Evolutionary conservation across 116 monocot genomes (phyloP), one percentile per base, ranked within the genome.

Genomic region (Cymodocea nodosa): DNA sequence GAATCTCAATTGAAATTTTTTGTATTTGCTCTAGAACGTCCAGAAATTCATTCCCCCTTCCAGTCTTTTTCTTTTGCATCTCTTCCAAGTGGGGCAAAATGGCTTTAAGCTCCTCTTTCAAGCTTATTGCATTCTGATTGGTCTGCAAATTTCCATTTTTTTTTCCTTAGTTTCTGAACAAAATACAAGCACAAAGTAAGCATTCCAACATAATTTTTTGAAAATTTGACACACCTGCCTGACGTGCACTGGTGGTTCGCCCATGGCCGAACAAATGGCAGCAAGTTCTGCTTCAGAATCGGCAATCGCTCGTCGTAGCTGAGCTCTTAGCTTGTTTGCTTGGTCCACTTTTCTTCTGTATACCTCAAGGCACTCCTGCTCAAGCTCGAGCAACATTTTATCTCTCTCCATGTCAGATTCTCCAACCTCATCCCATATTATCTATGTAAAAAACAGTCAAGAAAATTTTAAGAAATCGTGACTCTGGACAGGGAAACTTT

Each of bases 341-440:
- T 74, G 72, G 74, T 87, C 90, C 22, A 95, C 90, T 40, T 90
- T 90, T 75, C 81, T 83, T 76, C 82, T 75, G 52, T 97, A 90
- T 20, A 90, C 76, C 51, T 97, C 90, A 8, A 91, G 71, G 60
- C 91, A 97, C 48, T 97, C 91, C 52, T 90, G 79, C 59, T 90
- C 83, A 55, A 97, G 71, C 65, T 91, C 84, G 19, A 81, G 70
- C 9, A 90, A 51, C 83, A 85, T 72, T 68, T 65, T 75, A 68
- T 97, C 97, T 70, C 82, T 90, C 18, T 87, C 85, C 17, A 50
- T 36, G 73, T 85, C 83, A 35, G 83, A 63, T 63, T 97, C 88
- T 62, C 97, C 97, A 48, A 97, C 78, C 70, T 97, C 97, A 78
- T 91, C 84, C 97, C 97, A 97, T 64, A 88, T 88, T 48, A 68